Evolutionary conservation across 495 filamentous ascomycete species (phyloP).

Genomic region (Glonium stellatum): DNA sequence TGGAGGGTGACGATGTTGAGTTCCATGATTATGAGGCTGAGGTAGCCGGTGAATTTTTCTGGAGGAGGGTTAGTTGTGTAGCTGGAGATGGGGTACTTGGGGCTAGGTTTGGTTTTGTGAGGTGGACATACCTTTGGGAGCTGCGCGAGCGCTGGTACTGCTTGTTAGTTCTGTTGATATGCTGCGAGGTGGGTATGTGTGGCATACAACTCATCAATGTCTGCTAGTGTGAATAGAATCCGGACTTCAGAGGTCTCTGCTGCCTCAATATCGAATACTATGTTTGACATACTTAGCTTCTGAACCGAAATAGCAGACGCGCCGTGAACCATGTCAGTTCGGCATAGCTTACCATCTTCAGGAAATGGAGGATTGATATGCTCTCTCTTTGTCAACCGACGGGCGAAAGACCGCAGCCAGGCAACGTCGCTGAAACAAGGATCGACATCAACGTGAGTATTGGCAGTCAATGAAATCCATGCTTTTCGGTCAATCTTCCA

Average conservation of each 20-base stretch:
- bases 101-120: not conserved
- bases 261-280: conserved; percentile 47
- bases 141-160: conserved; percentile 32
- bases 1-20: conserved; percentile 44
- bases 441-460: conserved; percentile 52
- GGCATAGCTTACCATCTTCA: conserved; percentile 28
- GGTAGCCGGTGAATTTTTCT: conserved; percentile 49
- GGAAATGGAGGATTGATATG: conserved; percentile 49
- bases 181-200: not conserved
- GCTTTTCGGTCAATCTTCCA: conserved; percentile 35
- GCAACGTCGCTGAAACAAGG: conserved; percentile 50
- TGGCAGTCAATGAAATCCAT: conserved; percentile 40
- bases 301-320: not conserved
- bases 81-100: not conserved
- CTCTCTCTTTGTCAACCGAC: conserved; percentile 46
- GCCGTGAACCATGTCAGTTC: not conserved
- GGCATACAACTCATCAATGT: conserved; percentile 49
- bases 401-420: conserved; percentile 50
- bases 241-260: conserved; percentile 40
- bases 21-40: conserved; percentile 51
- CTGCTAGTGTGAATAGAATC: conserved; percentile 51
- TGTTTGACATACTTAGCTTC: not conserved
- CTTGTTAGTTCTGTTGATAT: not conserved
- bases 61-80: not conserved
- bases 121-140: conserved; percentile 32